Base-by-base conservation (phyloP, 2,329 filamentous ascomycete genomes). In the Aureobasidium sp. region DNA sequence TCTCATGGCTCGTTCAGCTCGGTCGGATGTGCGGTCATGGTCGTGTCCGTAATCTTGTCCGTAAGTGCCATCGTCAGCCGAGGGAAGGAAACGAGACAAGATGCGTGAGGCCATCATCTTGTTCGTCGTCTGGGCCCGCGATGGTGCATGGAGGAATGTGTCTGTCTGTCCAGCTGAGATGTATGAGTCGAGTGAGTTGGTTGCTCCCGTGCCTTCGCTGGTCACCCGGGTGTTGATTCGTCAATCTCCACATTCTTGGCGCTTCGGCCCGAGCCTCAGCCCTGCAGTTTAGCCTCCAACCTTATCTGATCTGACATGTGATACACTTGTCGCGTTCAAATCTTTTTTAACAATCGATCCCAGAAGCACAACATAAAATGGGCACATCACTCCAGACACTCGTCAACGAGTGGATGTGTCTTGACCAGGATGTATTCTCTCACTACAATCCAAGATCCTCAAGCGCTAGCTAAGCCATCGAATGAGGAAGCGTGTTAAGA, bases 371-470 rank as follows among this genome's bases (percentile, higher is more conserved):
- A 16, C 29, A 34, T 5, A 47, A 36, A 13, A 63, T 62, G 59
- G 34, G 51, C 34, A 14, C 37, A 13, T 29, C 63, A 1, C 71
- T 76, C 41, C 71, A 73, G 66, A 68, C 75, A 48, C 72, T 85
- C 61, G 78, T 81, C 60, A 67, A 79, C 65, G 78, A 78, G 72
- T 86, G 83, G 83, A 76, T 86, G n/a, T 74, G 78, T 62, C 78
- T 82, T 67, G 83, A 86, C 69, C 71, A 79, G 69, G 81, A 85
- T 69, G 73, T 21, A 21, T 21, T 21, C 21, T 77, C 59, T 68
- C 70, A 5, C 85, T 83, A 5, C 76, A 76, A 44, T 73, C 78
- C 30, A 82, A 85, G 67, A 84, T 86, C 62, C 74, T 21, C 21
- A 21, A 21, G 21, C 21, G 21, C 21, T 21, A 21, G 21, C 21